Evolutionary conservation across 139 green algal genomes (phyloP).

Genomic region (Tetradesmus lagerheimii): DNA sequence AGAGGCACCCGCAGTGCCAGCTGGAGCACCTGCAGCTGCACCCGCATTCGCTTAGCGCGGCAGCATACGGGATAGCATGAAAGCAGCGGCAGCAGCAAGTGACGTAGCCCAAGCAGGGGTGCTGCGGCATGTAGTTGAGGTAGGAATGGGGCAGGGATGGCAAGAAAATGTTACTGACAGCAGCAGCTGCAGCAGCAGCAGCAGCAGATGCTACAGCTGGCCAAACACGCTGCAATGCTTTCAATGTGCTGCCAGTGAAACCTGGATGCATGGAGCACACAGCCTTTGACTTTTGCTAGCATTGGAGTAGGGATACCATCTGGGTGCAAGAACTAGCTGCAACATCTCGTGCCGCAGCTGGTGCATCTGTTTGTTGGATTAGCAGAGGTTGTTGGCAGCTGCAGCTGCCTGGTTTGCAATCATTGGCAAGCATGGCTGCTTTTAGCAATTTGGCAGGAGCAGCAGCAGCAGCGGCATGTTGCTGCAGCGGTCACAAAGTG

Average conservation of each 20-base stretch:
- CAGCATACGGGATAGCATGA: background rate
- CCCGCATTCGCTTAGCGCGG: background rate
- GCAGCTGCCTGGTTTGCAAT: background rate
- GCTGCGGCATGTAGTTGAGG: background rate
- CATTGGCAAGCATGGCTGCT: background rate
- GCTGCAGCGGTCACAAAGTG: no score
- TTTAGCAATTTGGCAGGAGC: background rate
- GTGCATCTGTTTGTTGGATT: background rate
- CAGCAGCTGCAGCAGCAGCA: background rate
- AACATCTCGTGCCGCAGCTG: background rate
- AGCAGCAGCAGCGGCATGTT: background rate
- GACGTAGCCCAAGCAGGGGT: background rate
- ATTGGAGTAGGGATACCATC: background rate
- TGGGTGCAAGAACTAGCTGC: background rate
- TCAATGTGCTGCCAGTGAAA: no score
- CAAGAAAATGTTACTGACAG: no score
- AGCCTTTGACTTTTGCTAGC: background rate
- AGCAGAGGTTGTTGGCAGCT: background rate
- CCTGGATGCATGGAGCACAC: no score
- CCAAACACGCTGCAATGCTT: no score
- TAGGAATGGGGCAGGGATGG: background rate
- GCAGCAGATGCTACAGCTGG: no score
- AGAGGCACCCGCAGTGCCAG: background rate
- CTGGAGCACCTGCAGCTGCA: background rate
- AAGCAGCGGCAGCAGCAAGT: background rate